Evolutionary conservation across 1,284 basidiomycete genomes (phyloP).

Genomic region (Trichosporon coremiiforme): DNA sequence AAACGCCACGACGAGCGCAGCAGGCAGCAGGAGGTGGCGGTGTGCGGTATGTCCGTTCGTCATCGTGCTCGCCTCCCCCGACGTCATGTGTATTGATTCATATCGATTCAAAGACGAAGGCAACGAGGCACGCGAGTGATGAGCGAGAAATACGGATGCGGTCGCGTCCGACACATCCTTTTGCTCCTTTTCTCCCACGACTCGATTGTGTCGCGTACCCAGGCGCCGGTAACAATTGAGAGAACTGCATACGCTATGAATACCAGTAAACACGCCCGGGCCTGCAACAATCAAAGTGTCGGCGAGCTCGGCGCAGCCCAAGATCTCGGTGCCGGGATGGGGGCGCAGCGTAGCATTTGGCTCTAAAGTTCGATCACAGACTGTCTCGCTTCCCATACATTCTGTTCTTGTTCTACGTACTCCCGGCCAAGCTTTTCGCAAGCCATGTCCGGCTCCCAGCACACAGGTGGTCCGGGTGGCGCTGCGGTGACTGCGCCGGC

Average conservation of each 20-base stretch:
- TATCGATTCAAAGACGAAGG: background rate
- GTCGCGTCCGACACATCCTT: too few species aligned
- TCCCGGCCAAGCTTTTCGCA: background rate
- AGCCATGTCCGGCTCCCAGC: background rate
- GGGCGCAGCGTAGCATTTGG: background rate
- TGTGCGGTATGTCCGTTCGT: background rate
- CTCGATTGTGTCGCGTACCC: background rate
- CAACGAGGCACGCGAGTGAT: conserved; percentile 1
- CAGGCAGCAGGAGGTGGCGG: background rate
- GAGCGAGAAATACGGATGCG: too few species aligned
- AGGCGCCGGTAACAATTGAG: background rate
- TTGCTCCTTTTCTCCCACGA: too few species aligned
- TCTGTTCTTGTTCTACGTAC: background rate
- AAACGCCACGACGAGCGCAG: background rate
- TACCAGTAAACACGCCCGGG: background rate
- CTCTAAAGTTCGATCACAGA: conserved; percentile 3
- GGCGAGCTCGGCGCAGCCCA: background rate
- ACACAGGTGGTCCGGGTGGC: background rate
- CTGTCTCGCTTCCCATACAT: background rate
- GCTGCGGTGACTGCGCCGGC: too few species aligned
- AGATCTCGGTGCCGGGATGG: too few species aligned
- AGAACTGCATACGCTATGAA: background rate
- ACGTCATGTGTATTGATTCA: background rate
- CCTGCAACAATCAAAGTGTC: background rate
- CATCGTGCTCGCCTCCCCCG: background rate